These are phyloP conservation scores for Paecilomyces sp. DNA, from an alignment of 2,329 filamentous ascomycete species.

Conservation along the genomic window DNA sequence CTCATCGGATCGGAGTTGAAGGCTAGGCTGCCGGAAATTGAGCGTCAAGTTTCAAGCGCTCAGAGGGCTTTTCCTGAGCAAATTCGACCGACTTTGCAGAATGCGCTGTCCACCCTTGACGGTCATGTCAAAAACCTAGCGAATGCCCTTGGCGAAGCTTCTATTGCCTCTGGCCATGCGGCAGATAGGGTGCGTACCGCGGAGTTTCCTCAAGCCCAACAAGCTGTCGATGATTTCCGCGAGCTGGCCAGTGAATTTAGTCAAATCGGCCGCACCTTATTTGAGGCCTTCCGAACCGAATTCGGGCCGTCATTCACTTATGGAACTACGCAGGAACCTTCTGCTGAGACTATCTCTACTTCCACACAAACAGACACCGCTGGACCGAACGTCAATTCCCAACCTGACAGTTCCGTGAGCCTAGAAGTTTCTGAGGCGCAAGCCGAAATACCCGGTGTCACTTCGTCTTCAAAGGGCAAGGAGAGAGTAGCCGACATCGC, in stretches of 20 bases:
- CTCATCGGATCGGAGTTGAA: constrained; percentile 28
- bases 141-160: constrained; percentile 29
- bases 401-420: neutral
- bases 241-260: constrained; percentile 35
- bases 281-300: constrained; percentile 29
- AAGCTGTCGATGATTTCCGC: constrained; percentile 30
- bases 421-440: neutral
- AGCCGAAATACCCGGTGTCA: neutral
- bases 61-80: constrained; percentile 29
- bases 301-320: constrained; percentile 16
- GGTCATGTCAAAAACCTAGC: constrained; percentile 29
- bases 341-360: neutral
- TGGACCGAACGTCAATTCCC: neutral
- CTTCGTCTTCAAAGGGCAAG: neutral
- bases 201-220: constrained; percentile 29
- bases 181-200: constrained; percentile 28
- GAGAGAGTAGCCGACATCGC: neutral
- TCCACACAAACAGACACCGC: neutral
- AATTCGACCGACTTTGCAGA: constrained; percentile 27
- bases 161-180: constrained; percentile 25
- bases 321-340: constrained; percentile 3
- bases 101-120: constrained; percentile 28
- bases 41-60: constrained; percentile 26
- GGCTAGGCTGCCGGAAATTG: constrained; percentile 29
- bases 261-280: constrained; percentile 30